phyloP scores from a whole-genome alignment of 2,329 filamentous ascomycete species.

The Aspergillus sp. region DNA sequence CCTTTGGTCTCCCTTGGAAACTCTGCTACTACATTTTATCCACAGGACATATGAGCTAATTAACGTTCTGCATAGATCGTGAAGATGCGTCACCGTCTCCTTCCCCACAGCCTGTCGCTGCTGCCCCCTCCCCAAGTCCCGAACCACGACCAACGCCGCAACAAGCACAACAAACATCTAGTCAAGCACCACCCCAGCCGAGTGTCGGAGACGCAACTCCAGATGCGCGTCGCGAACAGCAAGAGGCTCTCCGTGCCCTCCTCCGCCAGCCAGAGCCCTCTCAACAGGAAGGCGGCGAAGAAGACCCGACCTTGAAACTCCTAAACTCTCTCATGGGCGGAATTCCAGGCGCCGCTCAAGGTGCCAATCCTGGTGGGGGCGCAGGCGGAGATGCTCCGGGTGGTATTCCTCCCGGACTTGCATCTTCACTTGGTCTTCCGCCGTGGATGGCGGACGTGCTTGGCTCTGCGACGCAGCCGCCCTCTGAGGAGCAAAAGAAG shows the following conservation, averaged over 20 bases:
- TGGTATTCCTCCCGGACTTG: constrained; percentile 24
- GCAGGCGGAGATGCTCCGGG: neutral
- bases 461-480: constrained; percentile 38
- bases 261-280: constrained; percentile 33
- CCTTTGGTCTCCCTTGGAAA: neutral
- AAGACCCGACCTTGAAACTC: constrained; percentile 40
- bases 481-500: constrained; percentile 37
- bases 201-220: constrained; percentile 25
- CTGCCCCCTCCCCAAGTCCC: constrained; percentile 13
- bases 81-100: constrained; percentile 30
- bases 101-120: constrained; percentile 23
- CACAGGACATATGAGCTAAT: constrained; percentile 11
- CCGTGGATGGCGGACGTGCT: constrained; percentile 41
- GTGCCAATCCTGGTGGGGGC: neutral
- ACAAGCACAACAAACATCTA: constrained; percentile 14
- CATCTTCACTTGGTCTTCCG: constrained; percentile 45
- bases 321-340: constrained; percentile 38
- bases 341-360: constrained; percentile 24
- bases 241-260: constrained; percentile 44
- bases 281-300: constrained; percentile 23
- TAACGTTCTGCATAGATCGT: constrained; percentile 18
- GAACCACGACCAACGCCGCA: constrained; percentile 9
- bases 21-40: neutral
- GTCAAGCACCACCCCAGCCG: constrained; percentile 1
- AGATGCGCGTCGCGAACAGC: constrained; percentile 39